Evolutionary conservation across 768 basidiomycete genomes (phyloP), one percentile per base, ranked within the genome.

Genomic region (Daedaleopsis sinensis): DNA sequence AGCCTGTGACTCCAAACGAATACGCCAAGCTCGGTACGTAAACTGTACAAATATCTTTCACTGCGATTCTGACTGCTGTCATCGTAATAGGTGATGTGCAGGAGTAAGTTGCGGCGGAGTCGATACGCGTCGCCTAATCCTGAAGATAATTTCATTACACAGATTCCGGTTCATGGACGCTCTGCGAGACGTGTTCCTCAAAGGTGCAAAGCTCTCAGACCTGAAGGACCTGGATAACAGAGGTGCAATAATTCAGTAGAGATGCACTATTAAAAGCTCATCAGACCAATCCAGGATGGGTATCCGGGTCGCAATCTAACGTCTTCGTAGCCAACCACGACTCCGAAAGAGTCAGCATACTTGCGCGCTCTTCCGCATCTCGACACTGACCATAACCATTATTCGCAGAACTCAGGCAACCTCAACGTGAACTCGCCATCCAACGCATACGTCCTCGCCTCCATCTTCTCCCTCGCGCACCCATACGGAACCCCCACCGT

Each of bases 261-360:
- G 21, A 47, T 27, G 21, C 6, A 7, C 27, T 7, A 32, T 7
- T 32, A 3, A 32, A 32, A 7, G 27, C 27, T 32, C 27, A 32
- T 7, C 7, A 7, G 4, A 32, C 27, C 4, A 32, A 11, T 24
- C 10, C 55, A 87, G 86, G 85, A 1, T 90, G 87, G 87, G 75
- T 88, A 1, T 49, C 82, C 0, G 78, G 86, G 1, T 73, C 70
- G 0, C 65, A 68, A 16, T 87, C 88, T 0, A 90, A 89, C 63
- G 80, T 85, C 8, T 89, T 89, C 62, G 86, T 89, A 3, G 75
- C 83, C 0, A 88, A 90, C 66, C 88, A 89, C 59, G 89, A 90
- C 63, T 89, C 88, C 1, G 89, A 90, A 69, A 74, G 88, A 38
- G 78, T 77, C 56, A 48, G 75, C 62, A 7, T 35, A n/a, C 13